These are phyloP conservation scores for Thermochaetoides dissita DNA, from an alignment of 2,329 filamentous ascomycete genomes.

Conservation along the genomic window DNA sequence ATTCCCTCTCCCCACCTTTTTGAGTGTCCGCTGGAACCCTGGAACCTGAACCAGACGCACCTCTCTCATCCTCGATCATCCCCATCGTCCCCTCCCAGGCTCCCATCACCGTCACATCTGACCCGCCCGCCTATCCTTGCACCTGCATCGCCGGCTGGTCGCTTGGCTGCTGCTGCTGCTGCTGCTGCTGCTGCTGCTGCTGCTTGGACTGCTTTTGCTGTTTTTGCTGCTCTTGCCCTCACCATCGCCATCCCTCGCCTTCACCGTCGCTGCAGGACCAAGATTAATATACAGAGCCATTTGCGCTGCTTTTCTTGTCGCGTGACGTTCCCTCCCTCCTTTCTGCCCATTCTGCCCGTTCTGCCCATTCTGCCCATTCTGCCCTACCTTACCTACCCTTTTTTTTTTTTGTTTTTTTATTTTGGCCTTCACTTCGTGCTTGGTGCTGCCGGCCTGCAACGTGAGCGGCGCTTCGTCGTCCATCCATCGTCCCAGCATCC, in stretches of 20 bases:
- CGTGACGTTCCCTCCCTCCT: too few species aligned
- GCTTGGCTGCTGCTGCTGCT: conserved; percentile 1
- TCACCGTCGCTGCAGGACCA: too few species aligned
- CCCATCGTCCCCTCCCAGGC: conserved; percentile 8
- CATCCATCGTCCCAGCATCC: neutral
- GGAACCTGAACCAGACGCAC: conserved; percentile 8
- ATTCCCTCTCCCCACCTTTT: too few species aligned
- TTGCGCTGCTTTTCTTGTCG: too few species aligned
- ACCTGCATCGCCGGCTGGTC: conserved; percentile 12
- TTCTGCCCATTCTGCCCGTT: neutral
- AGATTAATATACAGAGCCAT: too few species aligned
- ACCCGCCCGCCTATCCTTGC: conserved; percentile 14
- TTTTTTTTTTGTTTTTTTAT: neutral
- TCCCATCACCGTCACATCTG: conserved; percentile 19
- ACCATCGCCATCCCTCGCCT: too few species aligned
- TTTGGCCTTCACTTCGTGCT: neutral
- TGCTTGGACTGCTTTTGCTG: neutral
- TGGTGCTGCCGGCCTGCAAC: neutral
- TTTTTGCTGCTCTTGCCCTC: too few species aligned
- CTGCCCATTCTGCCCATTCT: neutral
- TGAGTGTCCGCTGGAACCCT: too few species aligned
- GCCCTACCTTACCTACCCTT: neutral
- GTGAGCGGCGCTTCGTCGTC: too few species aligned
- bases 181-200: neutral
- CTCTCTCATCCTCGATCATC: conserved; percentile 13